Base-by-base conservation (phyloP, 805 yeast species). In the Lachancea waltii region DNA sequence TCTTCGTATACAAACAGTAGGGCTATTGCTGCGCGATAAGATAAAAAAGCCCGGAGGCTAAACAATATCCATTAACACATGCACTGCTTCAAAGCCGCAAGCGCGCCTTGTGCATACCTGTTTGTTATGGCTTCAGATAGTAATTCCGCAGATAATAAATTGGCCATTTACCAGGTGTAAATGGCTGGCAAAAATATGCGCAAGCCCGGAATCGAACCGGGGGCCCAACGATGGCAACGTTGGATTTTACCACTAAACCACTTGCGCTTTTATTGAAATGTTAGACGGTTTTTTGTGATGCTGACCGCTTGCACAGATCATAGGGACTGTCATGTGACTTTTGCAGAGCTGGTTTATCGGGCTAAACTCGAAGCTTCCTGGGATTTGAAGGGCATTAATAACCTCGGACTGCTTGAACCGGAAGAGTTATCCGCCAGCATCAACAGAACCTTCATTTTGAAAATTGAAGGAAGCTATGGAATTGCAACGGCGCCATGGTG, bases 401-500 rank as follows among this genome's bases (percentile, higher is more conserved):
- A n/a, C n/a, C n/a, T n/a, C n/a, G n/a, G n/a, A n/a, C n/a, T n/a
- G n/a, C n/a, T n/a, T n/a, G n/a, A n/a, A n/a, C n/a, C n/a, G n/a
- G n/a, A n/a, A n/a, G n/a, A n/a, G n/a, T n/a, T n/a, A n/a, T n/a
- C n/a, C n/a, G n/a, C n/a, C n/a, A n/a, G n/a, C n/a, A n/a, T n/a
- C n/a, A n/a, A n/a, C n/a, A n/a, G n/a, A n/a, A n/a, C n/a, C n/a
- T n/a, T n/a, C n/a, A n/a, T n/a, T n/a, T n/a, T 8, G 11, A 22
- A 22, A 7, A 8, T 11, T 8, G 30, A 15, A 26, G 13, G 15
- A n/a, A 7, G 33, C 33, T 7, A 38, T 38, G 42, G 9, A 9
- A 11, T 16, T 38, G 23, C 13, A 35, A 16, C 51, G 49, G 38
- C 60, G 85, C 27, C 85, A 79, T 49, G 76, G 70, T 10, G 53